A percentile compares a stretch with the other conserved stretches of the same genome.
These are phyloP conservation scores for Collybia sordida DNA, from an alignment of 768 basidiomycete genomes.

Conservation along the genomic window DNA sequence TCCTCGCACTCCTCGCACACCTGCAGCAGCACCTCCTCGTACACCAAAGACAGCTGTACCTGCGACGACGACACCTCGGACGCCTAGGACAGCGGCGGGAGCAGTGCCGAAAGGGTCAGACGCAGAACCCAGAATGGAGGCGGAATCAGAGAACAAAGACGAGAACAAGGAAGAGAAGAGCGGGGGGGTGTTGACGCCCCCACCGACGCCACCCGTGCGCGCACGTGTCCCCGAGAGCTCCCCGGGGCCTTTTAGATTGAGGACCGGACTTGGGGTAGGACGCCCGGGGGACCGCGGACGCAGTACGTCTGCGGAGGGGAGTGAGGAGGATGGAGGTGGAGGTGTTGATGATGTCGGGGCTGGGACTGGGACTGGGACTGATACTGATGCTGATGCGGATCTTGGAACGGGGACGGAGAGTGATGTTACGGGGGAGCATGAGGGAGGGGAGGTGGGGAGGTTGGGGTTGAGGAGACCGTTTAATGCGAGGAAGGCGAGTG, in stretches of 20 bases:
- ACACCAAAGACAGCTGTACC: background rate
- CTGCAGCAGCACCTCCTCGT: background rate
- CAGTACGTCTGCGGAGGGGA: conserved; percentile 17
- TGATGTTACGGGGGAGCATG: conserved; percentile 16
- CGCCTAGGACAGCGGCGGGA: too few species aligned
- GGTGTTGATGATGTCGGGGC: conserved; percentile 15
- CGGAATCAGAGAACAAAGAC: too few species aligned
- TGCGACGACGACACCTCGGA: too few species aligned
- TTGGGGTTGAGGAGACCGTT: conserved; percentile 37
- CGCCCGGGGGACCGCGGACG: background rate
- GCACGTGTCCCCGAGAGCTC: conserved; percentile 6
- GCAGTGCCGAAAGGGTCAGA: too few species aligned
- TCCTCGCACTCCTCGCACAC: conserved; percentile 2
- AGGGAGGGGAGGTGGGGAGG: background rate
- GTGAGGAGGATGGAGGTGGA: conserved; percentile 15
- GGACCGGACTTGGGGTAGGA: background rate
- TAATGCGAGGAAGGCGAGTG: conserved; percentile 63
- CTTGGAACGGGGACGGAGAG: conserved; percentile 9
- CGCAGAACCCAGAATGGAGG: too few species aligned
- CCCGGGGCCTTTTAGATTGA: background rate
- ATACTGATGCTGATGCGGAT: conserved; percentile 5
- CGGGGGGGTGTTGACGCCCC: conserved; percentile 18
- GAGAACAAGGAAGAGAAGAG: background rate
- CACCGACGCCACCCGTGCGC: conserved; percentile 26
- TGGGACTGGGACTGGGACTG: background rate